Evolutionary conservation across 495 filamentous ascomycete species (phyloP), one percentile per base, ranked within the genome.

Genomic region (Paragyromitra xinjiangensis): DNA sequence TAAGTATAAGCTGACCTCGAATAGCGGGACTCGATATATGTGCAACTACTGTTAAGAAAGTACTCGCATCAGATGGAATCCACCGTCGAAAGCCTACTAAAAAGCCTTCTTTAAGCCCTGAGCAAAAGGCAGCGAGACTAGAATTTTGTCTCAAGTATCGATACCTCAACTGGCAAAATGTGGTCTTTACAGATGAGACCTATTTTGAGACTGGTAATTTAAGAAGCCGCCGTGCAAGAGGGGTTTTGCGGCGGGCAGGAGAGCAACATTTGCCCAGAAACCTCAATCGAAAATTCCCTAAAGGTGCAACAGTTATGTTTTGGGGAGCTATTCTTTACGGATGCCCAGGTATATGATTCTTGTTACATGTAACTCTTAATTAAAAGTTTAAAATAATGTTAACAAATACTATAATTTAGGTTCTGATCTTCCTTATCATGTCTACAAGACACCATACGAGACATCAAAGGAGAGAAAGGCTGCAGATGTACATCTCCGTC

Each of bases 131-230:
- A 14, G 6, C 11, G 0, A 6, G 26, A 22, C 26, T 24, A 0
- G 39, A 11, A 9, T 64, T 56, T 55, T 65, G 59, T 8, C 48
- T 45, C 1, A 40, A 29, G 14, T 55, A 73, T 8, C 22, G 48
- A 2, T 6, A 64, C 29, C 12, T 55, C 0, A 12, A 65, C 2
- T 72, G 59, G 48, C n/a, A 6, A 5, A 3, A 9, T 16, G 9
- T 44, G 0, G 44, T 56, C 8, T 64, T 64, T 16, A 72, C 61
- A 0, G 55, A 70, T 37, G 12, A 70, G 8, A n/a, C 42, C 0
- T 70, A 75, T 53, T 70, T 75, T 56, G 42, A 76, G n/a, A 76
- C 58, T 0, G 48, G 22, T 0, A 58, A 56, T 16, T 2, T 76
- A 26, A n/a, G 34, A 16, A 19, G 9, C 1, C 1, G 39, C 39